phyloP scores from a whole-genome alignment of 129 eudicot species.

The Flaveria ramosissima region DNA sequence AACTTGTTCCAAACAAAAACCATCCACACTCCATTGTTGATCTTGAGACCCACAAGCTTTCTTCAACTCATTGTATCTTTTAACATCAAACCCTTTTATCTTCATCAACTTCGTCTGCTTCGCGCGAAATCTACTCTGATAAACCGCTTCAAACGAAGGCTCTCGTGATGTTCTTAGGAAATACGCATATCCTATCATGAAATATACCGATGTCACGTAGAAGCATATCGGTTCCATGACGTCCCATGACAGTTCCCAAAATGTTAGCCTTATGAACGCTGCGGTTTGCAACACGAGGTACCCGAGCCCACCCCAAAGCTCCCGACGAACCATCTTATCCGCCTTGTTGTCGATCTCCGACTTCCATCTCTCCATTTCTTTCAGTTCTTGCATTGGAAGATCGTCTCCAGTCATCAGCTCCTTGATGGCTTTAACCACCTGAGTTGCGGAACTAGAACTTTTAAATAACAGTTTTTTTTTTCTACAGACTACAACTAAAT shows the following conservation, averaged over 20 bases:
- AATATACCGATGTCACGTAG: conserved; percentile 80
- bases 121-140: conserved; percentile 63
- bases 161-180: conserved; percentile 82
- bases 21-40: conserved; percentile 25
- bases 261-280: conserved; percentile 88
- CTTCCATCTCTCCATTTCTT: conserved; percentile 64
- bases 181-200: conserved; percentile 85
- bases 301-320: conserved; percentile 83
- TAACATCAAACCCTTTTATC: conserved; percentile 55
- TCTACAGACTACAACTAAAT: no score
- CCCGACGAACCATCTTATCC: conserved; percentile 58
- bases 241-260: conserved; percentile 97
- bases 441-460: not conserved
- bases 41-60: conserved; percentile 44
- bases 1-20: not conserved
- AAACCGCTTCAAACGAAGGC: conserved; percentile 87
- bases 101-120: conserved; percentile 69
- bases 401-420: conserved; percentile 48
- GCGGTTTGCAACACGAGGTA: conserved; percentile 76
- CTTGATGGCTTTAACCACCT: conserved; percentile 76
- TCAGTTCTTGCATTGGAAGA: conserved; percentile 45
- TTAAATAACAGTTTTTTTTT: no score
- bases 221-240: conserved; percentile 98
- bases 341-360: conserved; percentile 62
- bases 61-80: conserved; percentile 58